A percentile compares a stretch with the other conserved stretches of the same genome.
phyloP scores from a whole-genome alignment of 768 basidiomycete genomes.

The Dacryopinax spathularia region DNA sequence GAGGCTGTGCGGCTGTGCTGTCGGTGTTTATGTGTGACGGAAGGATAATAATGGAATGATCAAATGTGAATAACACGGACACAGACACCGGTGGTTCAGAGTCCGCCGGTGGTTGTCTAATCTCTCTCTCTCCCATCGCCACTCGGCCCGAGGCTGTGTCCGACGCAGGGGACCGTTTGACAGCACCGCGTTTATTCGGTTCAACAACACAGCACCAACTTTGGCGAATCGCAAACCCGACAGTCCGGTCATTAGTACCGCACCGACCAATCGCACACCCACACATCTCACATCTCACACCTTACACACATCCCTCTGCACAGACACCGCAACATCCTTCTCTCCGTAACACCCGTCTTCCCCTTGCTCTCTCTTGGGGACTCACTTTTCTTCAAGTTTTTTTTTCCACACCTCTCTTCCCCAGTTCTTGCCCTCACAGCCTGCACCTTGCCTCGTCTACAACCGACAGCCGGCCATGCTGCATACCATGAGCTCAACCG shows the following conservation, averaged over 20 bases:
- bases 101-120: neutral
- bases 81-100: conserved; percentile 1
- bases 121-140: too few species aligned
- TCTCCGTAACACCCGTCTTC: too few species aligned
- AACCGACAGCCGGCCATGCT: neutral
- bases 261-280: neutral
- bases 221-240: conserved; percentile 4
- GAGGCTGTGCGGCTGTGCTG: neutral
- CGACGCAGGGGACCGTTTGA: neutral
- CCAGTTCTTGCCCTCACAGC: neutral
- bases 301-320: neutral
- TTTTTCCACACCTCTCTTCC: neutral
- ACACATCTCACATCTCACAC: neutral
- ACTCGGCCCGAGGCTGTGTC: conserved; percentile 2
- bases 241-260: neutral
- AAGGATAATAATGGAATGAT: neutral
- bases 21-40: too few species aligned
- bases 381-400: neutral
- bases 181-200: neutral
- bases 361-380: neutral
- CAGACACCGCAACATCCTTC: neutral
- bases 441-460: neutral
- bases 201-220: neutral
- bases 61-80: neutral
- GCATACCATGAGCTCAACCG: neutral